Base-by-base conservation (phyloP, 352 stramenopile genomes). In the Phytophthora ohioensis region DNA sequence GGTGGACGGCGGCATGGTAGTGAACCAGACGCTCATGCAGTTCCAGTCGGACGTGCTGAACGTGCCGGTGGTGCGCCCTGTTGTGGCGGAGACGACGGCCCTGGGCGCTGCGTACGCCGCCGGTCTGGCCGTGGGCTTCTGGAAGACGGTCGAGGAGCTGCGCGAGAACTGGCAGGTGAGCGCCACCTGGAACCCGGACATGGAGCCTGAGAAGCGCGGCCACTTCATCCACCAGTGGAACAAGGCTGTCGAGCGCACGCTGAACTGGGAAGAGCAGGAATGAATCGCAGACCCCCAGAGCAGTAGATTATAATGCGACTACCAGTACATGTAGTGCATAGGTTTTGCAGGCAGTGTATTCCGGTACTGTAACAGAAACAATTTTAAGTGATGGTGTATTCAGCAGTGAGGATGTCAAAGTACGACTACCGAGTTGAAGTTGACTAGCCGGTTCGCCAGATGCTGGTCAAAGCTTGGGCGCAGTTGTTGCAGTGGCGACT, bases 1-100 rank as follows among this genome's bases (percentile, higher is more conserved):
- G 78, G 98, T 99, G 2, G 97, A 99, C 76, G 98, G 98, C 36
- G 98, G 98, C 61, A 99, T 98, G 84, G 98, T 98, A n/a, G 88
- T 91, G 51, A 99, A 99, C 85, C 77, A 96, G 60, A 83, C 98
- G 48, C 78, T 99, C 31, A 99, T 99, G 95, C 98, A 99, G 76
- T 99, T 99, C 84, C 97, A 99, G 84, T 92, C 93, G 48, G 97
- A 99, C 73, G 91, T 99, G 27, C 84, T 99, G 27, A 92, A 98
- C 65, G 91, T 96, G 46, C 83, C 90, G 0, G 97, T 99, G 5
- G 82, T 99, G 8, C 92, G 93, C 53, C 97, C 98, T 0, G 86
- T 95, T 9, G 90, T 99, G 38, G 87, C 93, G 9, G 98, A 99
- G 81, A 99, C 97, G n/a, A 99, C 98, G 17, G 94, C 95, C 1